phyloP scores from a whole-genome alignment of 345 rosid species.

The Aquilaria malaccensis region DNA sequence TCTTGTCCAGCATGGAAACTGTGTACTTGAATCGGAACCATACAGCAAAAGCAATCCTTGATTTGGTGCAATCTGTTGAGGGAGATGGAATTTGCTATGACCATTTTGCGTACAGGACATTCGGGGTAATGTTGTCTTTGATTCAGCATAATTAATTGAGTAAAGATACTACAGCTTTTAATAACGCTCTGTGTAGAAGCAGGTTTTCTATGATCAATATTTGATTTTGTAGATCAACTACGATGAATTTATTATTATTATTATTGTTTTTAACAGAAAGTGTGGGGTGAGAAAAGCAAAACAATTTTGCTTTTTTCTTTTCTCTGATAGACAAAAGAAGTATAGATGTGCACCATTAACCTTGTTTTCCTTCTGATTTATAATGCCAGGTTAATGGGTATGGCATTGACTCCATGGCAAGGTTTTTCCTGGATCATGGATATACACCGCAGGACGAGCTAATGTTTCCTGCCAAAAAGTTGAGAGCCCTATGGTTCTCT shows the following conservation, averaged over 20 bases:
- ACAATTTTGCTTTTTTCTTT: neutral
- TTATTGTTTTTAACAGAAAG: too few species aligned
- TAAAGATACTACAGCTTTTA: neutral
- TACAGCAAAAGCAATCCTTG: slow-evolving; percentile 75
- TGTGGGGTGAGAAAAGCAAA: neutral
- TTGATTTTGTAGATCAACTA: too few species aligned
- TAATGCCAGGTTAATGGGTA: slow-evolving; percentile 54
- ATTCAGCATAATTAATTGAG: neutral
- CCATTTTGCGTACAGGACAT: slow-evolving; percentile 89
- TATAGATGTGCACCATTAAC: neutral
- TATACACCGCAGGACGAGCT: slow-evolving; percentile 69
- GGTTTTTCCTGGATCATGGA: slow-evolving; percentile 75
- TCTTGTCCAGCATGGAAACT: slow-evolving; percentile 54
- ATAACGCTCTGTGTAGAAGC: neutral
- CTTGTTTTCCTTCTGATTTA: neutral
- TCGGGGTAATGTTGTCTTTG: slow-evolving; percentile 46
- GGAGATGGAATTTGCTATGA: slow-evolving; percentile 63
- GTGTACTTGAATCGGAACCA: slow-evolving; percentile 72
- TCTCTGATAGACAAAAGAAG: too few species aligned
- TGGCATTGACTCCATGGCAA: slow-evolving; percentile 78
- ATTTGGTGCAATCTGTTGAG: slow-evolving; percentile 53
- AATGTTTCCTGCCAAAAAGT: slow-evolving; percentile 84
- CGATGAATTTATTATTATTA: too few species aligned
- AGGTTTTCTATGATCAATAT: neutral
- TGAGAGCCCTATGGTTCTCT: slow-evolving; percentile 90